phyloP scores from a whole-genome alignment of 176 grass and related monocot genomes.

The Oryza glaberrima region DNA sequence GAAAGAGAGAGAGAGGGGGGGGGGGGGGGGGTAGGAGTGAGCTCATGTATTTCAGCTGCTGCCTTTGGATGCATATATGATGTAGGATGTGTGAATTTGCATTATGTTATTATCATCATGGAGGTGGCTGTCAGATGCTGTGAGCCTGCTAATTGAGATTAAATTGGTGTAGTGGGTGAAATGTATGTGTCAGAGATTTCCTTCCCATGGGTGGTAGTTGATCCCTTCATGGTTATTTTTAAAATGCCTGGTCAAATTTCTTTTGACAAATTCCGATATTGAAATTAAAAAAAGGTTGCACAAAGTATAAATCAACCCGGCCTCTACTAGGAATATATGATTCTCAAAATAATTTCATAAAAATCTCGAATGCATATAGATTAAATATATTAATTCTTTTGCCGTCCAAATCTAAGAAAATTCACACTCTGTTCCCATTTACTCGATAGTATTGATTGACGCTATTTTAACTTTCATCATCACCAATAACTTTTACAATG shows the following conservation, averaged over 20 bases:
- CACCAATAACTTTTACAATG: too few species aligned
- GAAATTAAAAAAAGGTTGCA: neutral
- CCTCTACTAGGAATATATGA: neutral
- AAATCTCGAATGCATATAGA: too few species aligned
- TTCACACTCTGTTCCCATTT: too few species aligned
- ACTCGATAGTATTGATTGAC: too few species aligned
- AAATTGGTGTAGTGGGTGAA: neutral
- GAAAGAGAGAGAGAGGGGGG: neutral
- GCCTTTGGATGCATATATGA: neutral
- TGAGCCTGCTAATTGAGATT: neutral
- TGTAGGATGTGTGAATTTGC: neutral
- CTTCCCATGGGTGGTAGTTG: neutral
- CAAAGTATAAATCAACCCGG: too few species aligned
- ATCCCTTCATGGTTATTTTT: neutral
- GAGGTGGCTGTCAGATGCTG: neutral
- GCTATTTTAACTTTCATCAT: too few species aligned
- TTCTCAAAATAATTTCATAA: too few species aligned
- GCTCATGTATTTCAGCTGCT: neutral
- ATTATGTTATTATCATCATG: neutral
- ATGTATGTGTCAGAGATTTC: neutral
- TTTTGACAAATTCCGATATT: neutral
- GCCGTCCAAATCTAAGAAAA: too few species aligned
- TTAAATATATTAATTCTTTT: too few species aligned
- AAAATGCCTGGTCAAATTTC: neutral
- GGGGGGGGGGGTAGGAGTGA: neutral